Evolutionary conservation across 1,284 basidiomycete species (phyloP), one percentile per base, ranked within the genome.

Genomic region (Apiotrichum montevideense): DNA sequence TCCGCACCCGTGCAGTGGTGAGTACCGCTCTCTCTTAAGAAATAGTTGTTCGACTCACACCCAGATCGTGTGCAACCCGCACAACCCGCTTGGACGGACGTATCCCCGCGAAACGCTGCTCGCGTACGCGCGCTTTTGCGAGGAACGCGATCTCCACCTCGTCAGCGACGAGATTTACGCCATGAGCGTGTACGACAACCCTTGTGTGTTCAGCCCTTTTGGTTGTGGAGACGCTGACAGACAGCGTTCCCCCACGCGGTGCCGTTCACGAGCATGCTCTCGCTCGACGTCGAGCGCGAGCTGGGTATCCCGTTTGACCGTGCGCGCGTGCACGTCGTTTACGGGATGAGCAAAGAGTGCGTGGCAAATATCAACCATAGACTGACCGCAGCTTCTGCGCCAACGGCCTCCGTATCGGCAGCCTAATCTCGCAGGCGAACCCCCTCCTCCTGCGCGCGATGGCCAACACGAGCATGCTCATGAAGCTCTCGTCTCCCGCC

Each of bases 141-240:
- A 79, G 57, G 68, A 73, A 55, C 72, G 73, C 55, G 72, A 77
- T 59, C 61, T 79, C 6, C 78, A 76, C 56, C 67, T 78, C 21
- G 71, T 79, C n/a, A 69, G 66, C 2, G 77, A 79, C 62, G 77
- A 79, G 65, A 78, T 80, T 45, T 80, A 80, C 65, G 76, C 73
- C 14, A 61, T 78, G 62, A 76, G 74, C 56, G 63, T 72, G 33
- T 78, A 72, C 58, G 62, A 74, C 34, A 70, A 71, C 50, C 48
- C 62, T 3, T 37, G 68, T 67, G 45, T 51, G 67, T 58, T 5
- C 3, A 9, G 39, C 32, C 52, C 34, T 35, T 43, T 9, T 32
- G 6, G 14, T 32, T 32, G 1, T 32, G 29, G 35, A 29, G 3
- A 13, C 6, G 46, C 46, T 47, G 35, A 47, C 46, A 3, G 6